phyloP scores from a whole-genome alignment of 164 flowering plant genomes.

The Magnolia kwangsiensis region DNA sequence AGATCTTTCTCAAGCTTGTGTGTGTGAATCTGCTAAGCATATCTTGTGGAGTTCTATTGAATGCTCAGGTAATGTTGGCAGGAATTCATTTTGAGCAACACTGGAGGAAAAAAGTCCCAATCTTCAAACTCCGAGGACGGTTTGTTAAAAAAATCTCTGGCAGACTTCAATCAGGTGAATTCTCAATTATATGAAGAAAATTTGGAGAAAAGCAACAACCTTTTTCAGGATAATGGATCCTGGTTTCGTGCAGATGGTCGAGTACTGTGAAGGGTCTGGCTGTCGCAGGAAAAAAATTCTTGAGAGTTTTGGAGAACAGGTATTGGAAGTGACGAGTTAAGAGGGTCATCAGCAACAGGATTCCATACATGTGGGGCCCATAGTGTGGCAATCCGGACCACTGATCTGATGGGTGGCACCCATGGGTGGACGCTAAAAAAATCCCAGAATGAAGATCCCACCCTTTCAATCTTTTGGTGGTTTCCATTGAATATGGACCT shows the following conservation, averaged over 20 bases:
- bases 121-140: conserved; percentile 39
- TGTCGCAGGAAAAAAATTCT: conserved; percentile 89
- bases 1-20: too few species aligned
- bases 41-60: background rate
- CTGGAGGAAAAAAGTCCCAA: conserved; percentile 49
- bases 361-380: too few species aligned
- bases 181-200: conserved; percentile 2
- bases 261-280: conserved; percentile 73
- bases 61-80: conserved; percentile 17
- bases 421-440: too few species aligned
- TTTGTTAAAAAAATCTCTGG: conserved; percentile 47
- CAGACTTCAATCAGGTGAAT: conserved; percentile 58
- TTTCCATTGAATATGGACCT: too few species aligned
- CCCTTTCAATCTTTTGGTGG: too few species aligned
- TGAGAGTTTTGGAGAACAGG: conserved; percentile 91
- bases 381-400: too few species aligned
- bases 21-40: too few species aligned
- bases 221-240: conserved; percentile 1
- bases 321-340: conserved; percentile 14
- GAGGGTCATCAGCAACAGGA: too few species aligned
- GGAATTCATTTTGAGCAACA: conserved; percentile 70
- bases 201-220: background rate
- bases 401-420: too few species aligned
- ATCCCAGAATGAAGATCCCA: too few species aligned
- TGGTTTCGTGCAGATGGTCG: conserved; percentile 59